phyloP scores from a whole-genome alignment of 768 basidiomycete species.

The Infundibulicybe gibba region DNA sequence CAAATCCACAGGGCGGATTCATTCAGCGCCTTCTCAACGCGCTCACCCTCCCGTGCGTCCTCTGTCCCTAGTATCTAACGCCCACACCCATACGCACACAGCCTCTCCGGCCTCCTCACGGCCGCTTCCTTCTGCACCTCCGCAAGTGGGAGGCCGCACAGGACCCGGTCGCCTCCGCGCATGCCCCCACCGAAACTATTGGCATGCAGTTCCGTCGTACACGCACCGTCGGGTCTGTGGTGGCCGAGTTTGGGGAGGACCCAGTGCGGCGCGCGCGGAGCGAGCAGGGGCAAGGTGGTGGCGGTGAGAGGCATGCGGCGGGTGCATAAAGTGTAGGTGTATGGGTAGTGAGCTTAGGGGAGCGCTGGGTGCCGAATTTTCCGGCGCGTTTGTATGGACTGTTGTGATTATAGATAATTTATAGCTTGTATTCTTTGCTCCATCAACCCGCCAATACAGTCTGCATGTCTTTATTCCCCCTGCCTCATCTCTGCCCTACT shows the following conservation, averaged over 20 bases:
- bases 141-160: slow-evolving; percentile 11
- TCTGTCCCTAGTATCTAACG: not conserved
- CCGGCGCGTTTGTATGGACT: too few relatives aligned
- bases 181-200: too few relatives aligned
- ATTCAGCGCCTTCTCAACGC: slow-evolving; percentile 23
- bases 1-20: slow-evolving; percentile 16
- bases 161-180: not conserved
- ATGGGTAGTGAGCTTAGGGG: too few relatives aligned
- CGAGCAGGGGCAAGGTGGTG: too few relatives aligned
- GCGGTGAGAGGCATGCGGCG: too few relatives aligned
- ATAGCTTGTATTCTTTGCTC: too few relatives aligned
- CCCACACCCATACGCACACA: not conserved
- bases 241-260: not conserved
- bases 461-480: too few relatives aligned
- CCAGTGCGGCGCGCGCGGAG: not conserved
- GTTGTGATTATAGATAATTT: too few relatives aligned
- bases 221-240: not conserved
- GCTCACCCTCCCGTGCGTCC: slow-evolving; percentile 18
- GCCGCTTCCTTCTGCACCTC: slow-evolving; percentile 18
- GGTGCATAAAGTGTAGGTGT: too few relatives aligned
- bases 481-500: too few relatives aligned
- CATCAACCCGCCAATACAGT: too few relatives aligned
- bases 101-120: slow-evolving; percentile 17
- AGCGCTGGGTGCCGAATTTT: too few relatives aligned
- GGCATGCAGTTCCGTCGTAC: not conserved